Evolutionary conservation across 768 basidiomycete genomes (phyloP).

Genomic region (Boletus rufocinnamomeus): DNA sequence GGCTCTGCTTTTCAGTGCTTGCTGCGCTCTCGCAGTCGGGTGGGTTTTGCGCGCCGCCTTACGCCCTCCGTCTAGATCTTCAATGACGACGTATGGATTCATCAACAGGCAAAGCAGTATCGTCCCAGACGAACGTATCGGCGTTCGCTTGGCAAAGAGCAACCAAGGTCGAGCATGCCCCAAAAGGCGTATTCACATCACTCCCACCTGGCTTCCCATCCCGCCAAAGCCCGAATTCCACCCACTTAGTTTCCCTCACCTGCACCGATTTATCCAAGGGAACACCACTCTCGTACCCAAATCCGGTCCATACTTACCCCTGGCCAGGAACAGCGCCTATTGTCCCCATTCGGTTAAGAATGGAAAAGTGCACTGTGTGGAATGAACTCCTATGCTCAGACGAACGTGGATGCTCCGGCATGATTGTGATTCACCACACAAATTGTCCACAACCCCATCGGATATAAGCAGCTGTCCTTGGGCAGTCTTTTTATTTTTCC

Average conservation of each 20-base stretch:
- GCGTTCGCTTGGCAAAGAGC: not conserved
- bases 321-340: not conserved
- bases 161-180: not conserved
- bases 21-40: not conserved
- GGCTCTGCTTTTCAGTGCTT: not conserved
- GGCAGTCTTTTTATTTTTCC: not conserved
- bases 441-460: not conserved
- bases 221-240: not conserved
- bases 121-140: not conserved
- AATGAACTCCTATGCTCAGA: conserved; percentile 10
- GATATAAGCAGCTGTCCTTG: conserved; percentile 17
- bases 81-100: not conserved
- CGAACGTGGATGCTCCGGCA: conserved; percentile 5
- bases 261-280: conserved; percentile 4
- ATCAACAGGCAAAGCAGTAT: not conserved
- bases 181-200: not conserved
- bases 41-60: not conserved
- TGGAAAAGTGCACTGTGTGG: conserved; percentile 12
- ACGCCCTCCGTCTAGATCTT: not conserved
- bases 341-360: conserved; percentile 16
- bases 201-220: not conserved
- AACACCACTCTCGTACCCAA: not conserved
- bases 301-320: not conserved
- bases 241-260: not conserved
- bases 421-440: conserved; percentile 12